Base-by-base conservation (phyloP, 2,329 filamentous ascomycete genomes). In the Penicillium griseofulvum region DNA sequence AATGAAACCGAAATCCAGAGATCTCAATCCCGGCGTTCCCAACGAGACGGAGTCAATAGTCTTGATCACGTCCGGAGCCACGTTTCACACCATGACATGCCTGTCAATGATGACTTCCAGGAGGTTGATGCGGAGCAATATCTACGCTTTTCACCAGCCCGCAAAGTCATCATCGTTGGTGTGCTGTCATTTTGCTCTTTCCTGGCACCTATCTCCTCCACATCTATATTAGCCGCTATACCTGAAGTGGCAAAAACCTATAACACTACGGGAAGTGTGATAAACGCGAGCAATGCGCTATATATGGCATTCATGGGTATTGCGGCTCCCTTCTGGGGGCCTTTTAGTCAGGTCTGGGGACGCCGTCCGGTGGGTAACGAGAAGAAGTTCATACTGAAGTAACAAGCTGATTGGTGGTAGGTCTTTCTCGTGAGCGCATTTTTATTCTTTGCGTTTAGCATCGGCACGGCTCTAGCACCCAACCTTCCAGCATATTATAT, bases 131-230 rank as follows among this genome's bases (percentile, higher is more conserved):
- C 82, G 34, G 79, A 80, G 42, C 74, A 83, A 57, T 93, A 91
- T 75, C 80, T 87, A 64, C 80, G 81, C 17, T 81, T 91, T 57
- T 81, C 86, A 0, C 72, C 74, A 4, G 74, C 76, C 16, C 82
- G 86, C 38, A 94, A 93, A 71, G 68, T 80, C 3, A 66, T 85
- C 57, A 88, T 93, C 49, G 86, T 91, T 16, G 76, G 78, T 10
- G 80, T 91, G 6, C 74, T 92, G 49, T 87, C 88, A 0, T 89
- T 87, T 67, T 91, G 88, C 73, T 85, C 87, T 26, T 90, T 93
- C 60, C 77, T 93, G 42, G 86, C 89, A 1, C 90, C 90, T 0
- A 83, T 90, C 24, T 88, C 85, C 2, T 89, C 85, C 37, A 92
- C 89, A 0, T 86, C 87, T 1, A 84, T 92, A 9, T 73, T 93